Evolutionary conservation across 352 stramenopile genomes (phyloP).

Genomic region (Sclerospora graminicola): DNA sequence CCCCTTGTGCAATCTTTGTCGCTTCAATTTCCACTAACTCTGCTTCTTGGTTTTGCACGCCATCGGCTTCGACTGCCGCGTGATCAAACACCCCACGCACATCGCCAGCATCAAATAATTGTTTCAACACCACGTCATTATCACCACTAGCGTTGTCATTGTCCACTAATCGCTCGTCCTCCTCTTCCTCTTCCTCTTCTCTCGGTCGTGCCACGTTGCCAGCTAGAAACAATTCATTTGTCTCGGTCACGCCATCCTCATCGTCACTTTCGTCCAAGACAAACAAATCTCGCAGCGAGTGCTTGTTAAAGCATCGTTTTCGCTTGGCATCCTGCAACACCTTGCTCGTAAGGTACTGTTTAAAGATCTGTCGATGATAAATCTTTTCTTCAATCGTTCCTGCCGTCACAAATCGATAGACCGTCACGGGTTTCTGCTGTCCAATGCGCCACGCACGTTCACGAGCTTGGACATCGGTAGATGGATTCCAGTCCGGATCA

Average conservation of each 20-base stretch:
- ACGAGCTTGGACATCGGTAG: conserved; percentile 92
- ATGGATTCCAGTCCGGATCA: conserved; percentile 99
- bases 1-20: conserved; percentile 81
- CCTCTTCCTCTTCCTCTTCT: conserved; percentile 24
- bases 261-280: conserved; percentile 63
- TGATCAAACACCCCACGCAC: conserved; percentile 95
- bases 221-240: conserved; percentile 86
- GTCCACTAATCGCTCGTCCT: conserved; percentile 4
- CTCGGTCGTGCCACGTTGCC: conserved; percentile 68
- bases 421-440: conserved; percentile 79
- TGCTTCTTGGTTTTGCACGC: conserved; percentile 81
- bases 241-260: conserved; percentile 78
- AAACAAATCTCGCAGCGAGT: conserved; percentile 94
- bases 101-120: conserved; percentile 86
- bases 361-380: conserved; percentile 99
- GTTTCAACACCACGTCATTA: conserved; percentile 83
- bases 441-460: conserved; percentile 96
- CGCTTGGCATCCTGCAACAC: conserved; percentile 95
- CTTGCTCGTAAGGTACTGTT: conserved; percentile 96
- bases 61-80: conserved; percentile 85
- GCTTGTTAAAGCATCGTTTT: conserved; percentile 94
- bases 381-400: conserved; percentile 99
- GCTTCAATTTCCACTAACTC: conserved; percentile 89
- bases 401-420: conserved; percentile 90
- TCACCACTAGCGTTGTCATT: conserved; percentile 23